phyloP scores from a whole-genome alignment of 192 early-diverging fungal species.

The Backusella luteola region DNA sequence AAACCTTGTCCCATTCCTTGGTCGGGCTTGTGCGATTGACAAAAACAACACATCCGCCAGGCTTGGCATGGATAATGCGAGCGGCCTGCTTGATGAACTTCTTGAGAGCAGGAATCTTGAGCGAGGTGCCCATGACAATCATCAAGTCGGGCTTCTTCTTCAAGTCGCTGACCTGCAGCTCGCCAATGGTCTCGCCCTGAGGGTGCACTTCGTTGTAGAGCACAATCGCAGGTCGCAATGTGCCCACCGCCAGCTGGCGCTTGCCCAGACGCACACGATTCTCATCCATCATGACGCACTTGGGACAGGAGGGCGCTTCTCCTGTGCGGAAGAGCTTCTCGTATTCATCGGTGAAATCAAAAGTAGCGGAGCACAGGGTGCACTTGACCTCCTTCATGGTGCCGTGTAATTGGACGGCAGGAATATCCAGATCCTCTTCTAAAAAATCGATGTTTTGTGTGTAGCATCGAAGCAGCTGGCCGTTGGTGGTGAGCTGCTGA shows the following conservation, averaged over 20 bases:
- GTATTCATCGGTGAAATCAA: slow-evolving; percentile 58
- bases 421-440: slow-evolving; percentile 70
- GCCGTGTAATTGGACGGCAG: slow-evolving; percentile 91
- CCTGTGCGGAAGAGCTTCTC: slow-evolving; percentile 67
- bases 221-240: slow-evolving; percentile 88
- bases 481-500: slow-evolving; percentile 65
- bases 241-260: slow-evolving; percentile 69
- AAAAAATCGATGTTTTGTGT: slow-evolving; percentile 98
- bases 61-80: slow-evolving; percentile 47
- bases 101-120: slow-evolving; percentile 79
- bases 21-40: slow-evolving; percentile 66
- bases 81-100: slow-evolving; percentile 72
- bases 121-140: slow-evolving; percentile 87
- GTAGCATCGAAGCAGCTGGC: slow-evolving; percentile 86
- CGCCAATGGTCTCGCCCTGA: slow-evolving; percentile 64
- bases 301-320: slow-evolving; percentile 64
- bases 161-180: slow-evolving; percentile 53
- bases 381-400: slow-evolving; percentile 83
- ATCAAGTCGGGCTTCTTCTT: slow-evolving; percentile 66
- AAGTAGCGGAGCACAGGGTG: slow-evolving; percentile 71
- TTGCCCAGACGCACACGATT: slow-evolving; percentile 66
- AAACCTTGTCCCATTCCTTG: slow-evolving; percentile 76
- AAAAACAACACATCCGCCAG: slow-evolving; percentile 62
- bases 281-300: slow-evolving; percentile 40
- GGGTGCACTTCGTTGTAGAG: slow-evolving; percentile 92